These are phyloP conservation scores for Candida nitratophila DNA, from an alignment of 805 yeast species.

Conservation along the genomic window DNA sequence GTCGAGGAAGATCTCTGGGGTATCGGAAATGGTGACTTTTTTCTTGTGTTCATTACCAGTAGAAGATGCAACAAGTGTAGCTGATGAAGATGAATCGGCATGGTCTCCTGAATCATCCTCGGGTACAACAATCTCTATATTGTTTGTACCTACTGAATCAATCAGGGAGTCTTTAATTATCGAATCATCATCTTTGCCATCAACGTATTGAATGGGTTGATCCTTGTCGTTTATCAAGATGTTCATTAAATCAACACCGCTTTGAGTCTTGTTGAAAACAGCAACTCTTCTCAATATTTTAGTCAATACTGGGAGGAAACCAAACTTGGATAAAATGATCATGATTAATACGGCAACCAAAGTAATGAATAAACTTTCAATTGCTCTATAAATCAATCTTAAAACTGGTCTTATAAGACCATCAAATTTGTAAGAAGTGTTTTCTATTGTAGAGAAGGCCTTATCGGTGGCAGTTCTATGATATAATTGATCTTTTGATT, in stretches of 20 bases:
- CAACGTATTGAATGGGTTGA: too few relatives aligned
- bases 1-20: conserved; percentile 6
- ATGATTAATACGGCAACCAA: conserved; percentile 29
- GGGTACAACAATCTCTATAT: neutral
- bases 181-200: neutral
- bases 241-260: conserved; percentile 28
- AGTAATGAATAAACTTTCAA: conserved; percentile 47
- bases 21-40: conserved; percentile 10
- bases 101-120: conserved; percentile 1
- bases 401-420: conserved; percentile 10
- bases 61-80: neutral
- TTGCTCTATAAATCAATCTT: conserved; percentile 18
- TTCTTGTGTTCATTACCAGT: conserved; percentile 1
- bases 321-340: conserved; percentile 30
- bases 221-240: conserved; percentile 21
- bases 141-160: neutral
- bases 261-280: conserved; percentile 24
- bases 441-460: neutral
- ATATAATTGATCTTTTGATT: conserved; percentile 12
- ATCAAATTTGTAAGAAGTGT: neutral
- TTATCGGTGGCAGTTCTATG: neutral
- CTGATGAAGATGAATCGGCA: neutral
- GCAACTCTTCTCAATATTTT: conserved; percentile 24
- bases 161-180: neutral
- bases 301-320: conserved; percentile 28